Percentiles rank a stretch among this genome's conserved stretches.
Evolutionary conservation across 2,329 filamentous ascomycete species (phyloP).

Genomic region (Apiospora phragmitis): DNA sequence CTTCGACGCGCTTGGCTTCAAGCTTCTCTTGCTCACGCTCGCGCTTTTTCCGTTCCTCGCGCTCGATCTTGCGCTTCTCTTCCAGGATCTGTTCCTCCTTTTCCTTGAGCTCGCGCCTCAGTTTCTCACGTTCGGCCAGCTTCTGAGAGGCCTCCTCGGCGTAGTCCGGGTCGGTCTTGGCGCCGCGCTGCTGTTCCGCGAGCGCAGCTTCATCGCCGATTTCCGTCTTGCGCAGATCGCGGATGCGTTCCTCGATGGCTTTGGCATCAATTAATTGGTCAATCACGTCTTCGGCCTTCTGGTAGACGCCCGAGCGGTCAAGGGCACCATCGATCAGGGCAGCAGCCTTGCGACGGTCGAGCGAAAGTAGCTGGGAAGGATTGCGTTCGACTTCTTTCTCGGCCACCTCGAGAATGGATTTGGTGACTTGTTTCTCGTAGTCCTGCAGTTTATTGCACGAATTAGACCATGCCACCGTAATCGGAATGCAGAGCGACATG

Average conservation of each 20-base stretch:
- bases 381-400: constrained; percentile 76
- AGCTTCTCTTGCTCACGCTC: constrained; percentile 51
- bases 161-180: constrained; percentile 75
- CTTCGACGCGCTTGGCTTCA: constrained; percentile 50
- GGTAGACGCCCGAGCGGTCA: constrained; percentile 75
- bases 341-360: constrained; percentile 72
- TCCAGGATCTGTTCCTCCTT: constrained; percentile 62
- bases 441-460: constrained; percentile 49
- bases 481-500: background rate
- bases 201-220: constrained; percentile 69
- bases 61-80: constrained; percentile 59
- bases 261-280: constrained; percentile 66
- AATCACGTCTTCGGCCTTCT: constrained; percentile 67
- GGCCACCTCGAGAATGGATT: constrained; percentile 68
- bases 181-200: constrained; percentile 63
- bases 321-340: constrained; percentile 77
- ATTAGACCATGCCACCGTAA: background rate
- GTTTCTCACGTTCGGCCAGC: constrained; percentile 59
- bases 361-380: constrained; percentile 67
- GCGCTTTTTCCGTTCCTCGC: constrained; percentile 54
- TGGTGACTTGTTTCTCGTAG: constrained; percentile 66
- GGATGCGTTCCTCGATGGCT: constrained; percentile 69
- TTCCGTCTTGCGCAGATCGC: constrained; percentile 65
- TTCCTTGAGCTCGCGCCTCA: constrained; percentile 59
- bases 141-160: constrained; percentile 64